Evolutionary conservation across 192 early-diverging fungal species (phyloP).

Genomic region (Pecoramyces ruminantium): DNA sequence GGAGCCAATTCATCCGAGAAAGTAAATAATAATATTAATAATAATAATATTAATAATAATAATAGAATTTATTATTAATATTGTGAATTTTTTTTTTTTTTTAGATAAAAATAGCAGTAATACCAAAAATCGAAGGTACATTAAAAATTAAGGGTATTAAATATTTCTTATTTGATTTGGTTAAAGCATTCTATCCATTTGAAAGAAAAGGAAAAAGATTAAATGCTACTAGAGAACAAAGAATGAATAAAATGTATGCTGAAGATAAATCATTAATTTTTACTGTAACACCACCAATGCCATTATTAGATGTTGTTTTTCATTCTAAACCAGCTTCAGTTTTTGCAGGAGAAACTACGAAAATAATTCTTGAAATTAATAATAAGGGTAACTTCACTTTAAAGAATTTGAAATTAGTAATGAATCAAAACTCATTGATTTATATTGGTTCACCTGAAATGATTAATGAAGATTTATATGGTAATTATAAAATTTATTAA

Average conservation of each 20-base stretch:
- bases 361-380: slow-evolving; percentile 52
- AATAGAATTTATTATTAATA: too few relatives aligned
- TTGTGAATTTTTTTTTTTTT: too few relatives aligned
- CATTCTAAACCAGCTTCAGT: slow-evolving; percentile 59
- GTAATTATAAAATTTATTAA: slow-evolving; percentile 4
- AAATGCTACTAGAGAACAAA: slow-evolving; percentile 60
- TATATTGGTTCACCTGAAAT: slow-evolving; percentile 31
- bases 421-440: slow-evolving; percentile 79
- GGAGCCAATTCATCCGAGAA: background rate
- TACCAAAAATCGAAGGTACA: slow-evolving; percentile 57
- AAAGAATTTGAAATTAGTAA: slow-evolving; percentile 48
- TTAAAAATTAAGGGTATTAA: slow-evolving; percentile 56
- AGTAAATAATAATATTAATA: background rate
- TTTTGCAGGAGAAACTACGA: slow-evolving; percentile 65
- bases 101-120: slow-evolving; percentile 47
- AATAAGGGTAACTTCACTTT: slow-evolving; percentile 69
- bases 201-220: slow-evolving; percentile 46
- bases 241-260: slow-evolving; percentile 33
- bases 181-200: slow-evolving; percentile 54
- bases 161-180: slow-evolving; percentile 57
- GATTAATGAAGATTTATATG: slow-evolving; percentile 7
- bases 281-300: slow-evolving; percentile 60
- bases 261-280: slow-evolving; percentile 54
- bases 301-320: slow-evolving; percentile 62
- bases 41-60: too few relatives aligned